Evolutionary conservation across 1,284 basidiomycete genomes (phyloP), one percentile per base, ranked within the genome.

Genomic region (Apiotrichum akiyoshidainum): DNA sequence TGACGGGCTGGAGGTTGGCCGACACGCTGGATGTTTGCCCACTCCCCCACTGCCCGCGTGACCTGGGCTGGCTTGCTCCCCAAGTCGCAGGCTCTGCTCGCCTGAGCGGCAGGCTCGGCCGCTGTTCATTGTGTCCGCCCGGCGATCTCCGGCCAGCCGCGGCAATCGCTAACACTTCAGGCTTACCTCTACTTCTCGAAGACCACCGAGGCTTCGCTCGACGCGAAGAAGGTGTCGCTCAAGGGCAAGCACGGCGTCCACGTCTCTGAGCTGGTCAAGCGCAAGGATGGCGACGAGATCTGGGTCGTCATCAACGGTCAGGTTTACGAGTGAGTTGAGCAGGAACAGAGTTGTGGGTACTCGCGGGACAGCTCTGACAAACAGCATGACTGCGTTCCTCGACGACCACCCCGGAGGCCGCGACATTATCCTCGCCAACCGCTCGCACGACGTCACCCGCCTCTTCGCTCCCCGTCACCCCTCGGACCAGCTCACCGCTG

Each of bases 301-400:
- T 76, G 74, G 74, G 74, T 76, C 16, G 73, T 76, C 9, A 74
- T 76, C 60, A 67, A 73, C 22, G 74, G 74, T 13, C 59, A 73
- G 37, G 74, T 76, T 1, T 76, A 76, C 47, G 67, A 76, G 74
- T 76, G 62, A 64, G 74, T 66, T 11, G 21, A 16, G 37, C 2
- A 16, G n/a, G n/a, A n/a, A n/a, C n/a, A n/a, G n/a, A n/a, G n/a
- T n/a, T n/a, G n/a, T n/a, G n/a, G 26, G 26, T 31, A 31, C n/a
- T 31, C 26, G 26, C 3, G 21, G 39, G 11, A 41, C 9, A n/a
- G 41, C 3, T 17, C 55, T 55, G 33, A 60, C 50, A 33, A 31
- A 26, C 57, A 76, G 74, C 63, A 68, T 76, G 63, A 71, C 74
- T 5, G 64, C 70, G 8, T 76, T 70, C 53, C 44, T 76, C 19